A percentile compares a stretch with the other conserved stretches of the same genome.
Conservation (phyloP, 2,329 filamentous ascomycete species). For the Eutypella sp. region DNA sequence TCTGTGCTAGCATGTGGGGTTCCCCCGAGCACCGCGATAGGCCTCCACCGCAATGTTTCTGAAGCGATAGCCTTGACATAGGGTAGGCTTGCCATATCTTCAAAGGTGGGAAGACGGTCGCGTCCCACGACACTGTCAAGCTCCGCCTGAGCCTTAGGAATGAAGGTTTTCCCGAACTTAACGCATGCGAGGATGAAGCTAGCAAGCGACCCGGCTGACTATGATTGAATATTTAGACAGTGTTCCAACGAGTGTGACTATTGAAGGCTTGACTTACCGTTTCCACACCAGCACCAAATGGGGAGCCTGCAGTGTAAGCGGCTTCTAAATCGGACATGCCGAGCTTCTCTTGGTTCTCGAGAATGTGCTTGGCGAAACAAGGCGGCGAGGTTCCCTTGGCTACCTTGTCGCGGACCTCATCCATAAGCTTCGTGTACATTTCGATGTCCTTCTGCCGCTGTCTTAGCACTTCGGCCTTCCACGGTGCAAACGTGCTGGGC, state of each 20-base stretch:
- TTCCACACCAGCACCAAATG: slow-evolving; percentile 40
- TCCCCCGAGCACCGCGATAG: slow-evolving; percentile 36
- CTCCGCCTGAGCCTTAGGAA: slow-evolving; percentile 37
- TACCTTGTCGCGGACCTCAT: slow-evolving; percentile 33
- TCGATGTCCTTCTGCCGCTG: slow-evolving; percentile 29
- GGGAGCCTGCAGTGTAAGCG: slow-evolving; percentile 38
- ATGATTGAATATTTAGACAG: not conserved
- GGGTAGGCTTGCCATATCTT: slow-evolving; percentile 28
- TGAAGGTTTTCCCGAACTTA: slow-evolving; percentile 44
- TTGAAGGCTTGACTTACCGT: slow-evolving; percentile 25
- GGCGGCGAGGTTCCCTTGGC: slow-evolving; percentile 25
- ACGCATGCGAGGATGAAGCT: slow-evolving; percentile 50
- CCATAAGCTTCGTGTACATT: slow-evolving; percentile 35
- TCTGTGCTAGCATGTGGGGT: slow-evolving; percentile 43
- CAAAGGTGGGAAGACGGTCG: slow-evolving; percentile 31
- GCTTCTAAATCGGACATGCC: slow-evolving; percentile 39
- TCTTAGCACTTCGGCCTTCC: slow-evolving; percentile 33
- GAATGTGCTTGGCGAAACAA: slow-evolving; percentile 39
- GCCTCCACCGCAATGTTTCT: slow-evolving; percentile 37
- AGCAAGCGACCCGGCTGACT: slow-evolving; percentile 41
- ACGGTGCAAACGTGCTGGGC: slow-evolving; percentile 32
- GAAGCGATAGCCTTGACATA: slow-evolving; percentile 34
- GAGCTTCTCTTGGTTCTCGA: slow-evolving; percentile 33
- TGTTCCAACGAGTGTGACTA: not conserved
- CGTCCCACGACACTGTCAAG: slow-evolving; percentile 34